A percentile compares a stretch with the other conserved stretches of the same genome.
Evolutionary conservation across 2,329 filamentous ascomycete species (phyloP).

Genomic region (Arthroderma uncinatum): DNA sequence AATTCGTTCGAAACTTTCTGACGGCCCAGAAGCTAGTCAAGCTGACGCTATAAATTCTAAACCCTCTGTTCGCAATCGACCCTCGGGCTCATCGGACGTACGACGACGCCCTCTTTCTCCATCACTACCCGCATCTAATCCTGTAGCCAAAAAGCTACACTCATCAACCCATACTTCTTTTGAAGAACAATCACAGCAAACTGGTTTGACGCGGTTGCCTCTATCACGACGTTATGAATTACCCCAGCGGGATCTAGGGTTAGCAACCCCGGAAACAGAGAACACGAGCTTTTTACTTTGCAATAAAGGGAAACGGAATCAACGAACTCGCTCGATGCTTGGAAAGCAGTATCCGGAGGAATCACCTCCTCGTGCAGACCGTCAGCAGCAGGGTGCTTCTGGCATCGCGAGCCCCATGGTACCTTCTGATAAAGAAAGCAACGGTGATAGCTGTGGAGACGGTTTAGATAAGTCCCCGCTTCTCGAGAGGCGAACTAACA

Average conservation of each 20-base stretch:
- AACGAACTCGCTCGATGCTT: not conserved
- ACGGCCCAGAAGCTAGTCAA: not conserved
- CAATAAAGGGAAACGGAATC: not conserved
- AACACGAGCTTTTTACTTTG: constrained; percentile 19
- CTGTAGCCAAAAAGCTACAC: not conserved
- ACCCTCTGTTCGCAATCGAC: not conserved
- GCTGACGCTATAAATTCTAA: not conserved
- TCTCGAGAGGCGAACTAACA: not conserved
- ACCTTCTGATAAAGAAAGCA: constrained; percentile 1
- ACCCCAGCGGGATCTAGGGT: constrained; percentile 23
- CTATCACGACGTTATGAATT: constrained; percentile 4
- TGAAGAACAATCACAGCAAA: not conserved
- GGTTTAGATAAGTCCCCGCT: not conserved
- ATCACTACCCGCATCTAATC: constrained; percentile 4
- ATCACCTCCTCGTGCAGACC: not conserved
- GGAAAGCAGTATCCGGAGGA: not conserved
- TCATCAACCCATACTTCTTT: not conserved
- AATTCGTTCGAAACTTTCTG: not conserved
- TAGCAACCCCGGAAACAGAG: constrained; percentile 34
- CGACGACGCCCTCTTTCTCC: constrained; percentile 8
- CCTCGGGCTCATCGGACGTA: not conserved
- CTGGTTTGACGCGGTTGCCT: not conserved
- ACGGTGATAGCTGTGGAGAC: not conserved
- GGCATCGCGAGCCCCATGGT: not conserved
- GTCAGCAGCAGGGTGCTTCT: not conserved